These are phyloP conservation scores for Podospora comata DNA, from an alignment of 495 filamentous ascomycete species.

Conservation along the genomic window DNA sequence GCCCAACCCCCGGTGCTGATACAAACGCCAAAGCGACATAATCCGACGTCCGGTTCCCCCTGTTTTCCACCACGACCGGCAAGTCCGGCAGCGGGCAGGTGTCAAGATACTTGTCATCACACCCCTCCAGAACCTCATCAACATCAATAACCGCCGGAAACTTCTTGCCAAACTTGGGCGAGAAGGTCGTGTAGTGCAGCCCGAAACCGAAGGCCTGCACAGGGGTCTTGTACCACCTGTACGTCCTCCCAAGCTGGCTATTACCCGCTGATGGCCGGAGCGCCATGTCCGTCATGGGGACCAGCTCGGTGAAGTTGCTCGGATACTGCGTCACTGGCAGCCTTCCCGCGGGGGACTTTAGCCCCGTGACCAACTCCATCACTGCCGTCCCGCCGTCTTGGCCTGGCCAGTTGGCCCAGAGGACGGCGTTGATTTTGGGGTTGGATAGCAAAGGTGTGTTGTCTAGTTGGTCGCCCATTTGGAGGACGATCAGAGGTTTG, in stretches of 20 bases:
- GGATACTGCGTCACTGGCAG: slow-evolving; percentile 59
- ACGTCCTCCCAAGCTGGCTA: slow-evolving; percentile 36
- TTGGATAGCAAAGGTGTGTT: slow-evolving; percentile 48
- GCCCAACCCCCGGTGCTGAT: slow-evolving; percentile 51
- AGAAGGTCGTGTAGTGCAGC: slow-evolving; percentile 50
- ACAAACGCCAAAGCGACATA: slow-evolving; percentile 59
- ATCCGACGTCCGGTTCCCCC: slow-evolving; percentile 53
- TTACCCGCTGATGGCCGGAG: slow-evolving; percentile 31
- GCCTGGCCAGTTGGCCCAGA: slow-evolving; percentile 55
- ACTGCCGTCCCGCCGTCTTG: slow-evolving; percentile 55
- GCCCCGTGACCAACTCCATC: slow-evolving; percentile 51
- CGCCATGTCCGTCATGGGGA: slow-evolving; percentile 44
- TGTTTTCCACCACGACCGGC: slow-evolving; percentile 47
- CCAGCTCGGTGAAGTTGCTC: slow-evolving; percentile 37
- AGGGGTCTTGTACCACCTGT: slow-evolving; percentile 43
- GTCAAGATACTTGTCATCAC: slow-evolving; percentile 36
- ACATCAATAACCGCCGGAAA: slow-evolving; percentile 24
- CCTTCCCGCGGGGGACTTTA: slow-evolving; percentile 54
- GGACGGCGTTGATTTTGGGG: slow-evolving; percentile 50
- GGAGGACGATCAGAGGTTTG: slow-evolving; percentile 44
- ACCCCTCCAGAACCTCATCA: slow-evolving; percentile 29
- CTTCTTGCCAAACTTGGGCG: slow-evolving; percentile 31
- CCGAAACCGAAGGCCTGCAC: slow-evolving; percentile 51
- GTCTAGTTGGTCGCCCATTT: slow-evolving; percentile 56
- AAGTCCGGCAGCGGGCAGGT: slow-evolving; percentile 44